Conservation (phyloP, 345 rosid species). For the Reutealis trisperma region DNA sequence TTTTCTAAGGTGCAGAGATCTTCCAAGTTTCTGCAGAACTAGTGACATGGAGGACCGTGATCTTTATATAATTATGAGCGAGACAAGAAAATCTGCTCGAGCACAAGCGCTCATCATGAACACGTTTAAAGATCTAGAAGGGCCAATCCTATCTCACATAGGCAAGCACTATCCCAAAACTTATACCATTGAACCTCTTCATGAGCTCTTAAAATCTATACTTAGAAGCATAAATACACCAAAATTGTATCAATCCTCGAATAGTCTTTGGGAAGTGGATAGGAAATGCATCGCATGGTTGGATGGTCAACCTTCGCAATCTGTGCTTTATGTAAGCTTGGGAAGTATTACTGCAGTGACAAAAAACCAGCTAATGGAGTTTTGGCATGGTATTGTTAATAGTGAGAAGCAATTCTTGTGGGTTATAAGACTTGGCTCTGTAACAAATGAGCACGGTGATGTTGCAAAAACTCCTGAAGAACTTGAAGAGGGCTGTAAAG, state of each 20-base stretch:
- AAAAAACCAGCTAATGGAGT: slow-evolving; percentile 38
- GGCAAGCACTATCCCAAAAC: slow-evolving; percentile 37
- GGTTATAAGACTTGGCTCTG: slow-evolving; percentile 37
- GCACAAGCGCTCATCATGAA: slow-evolving; percentile 60
- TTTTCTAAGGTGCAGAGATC: slow-evolving; percentile 49
- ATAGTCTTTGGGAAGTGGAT: slow-evolving; percentile 42
- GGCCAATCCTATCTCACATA: slow-evolving; percentile 44
- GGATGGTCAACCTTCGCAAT: slow-evolving; percentile 34
- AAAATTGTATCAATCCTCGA: slow-evolving; percentile 11
- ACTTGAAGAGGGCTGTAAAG: slow-evolving; percentile 22
- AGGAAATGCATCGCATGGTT: slow-evolving; percentile 46
- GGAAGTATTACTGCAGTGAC: slow-evolving; percentile 35
- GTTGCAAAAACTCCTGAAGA: slow-evolving; percentile 13
- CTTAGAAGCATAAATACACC: background rate
- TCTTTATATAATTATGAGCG: slow-evolving; percentile 18
- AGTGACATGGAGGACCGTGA: slow-evolving; percentile 18
- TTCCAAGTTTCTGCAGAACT: slow-evolving; percentile 46
- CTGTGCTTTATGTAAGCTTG: slow-evolving; percentile 51
- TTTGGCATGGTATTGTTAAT: slow-evolving; percentile 44
- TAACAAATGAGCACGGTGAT: slow-evolving; percentile 1
- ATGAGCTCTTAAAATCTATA: slow-evolving; percentile 38
- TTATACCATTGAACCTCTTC: slow-evolving; percentile 61
- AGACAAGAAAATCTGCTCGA: slow-evolving; percentile 30
- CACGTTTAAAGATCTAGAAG: slow-evolving; percentile 67
- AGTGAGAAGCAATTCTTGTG: slow-evolving; percentile 46